A percentile compares a stretch with the other conserved stretches of the same genome.
phyloP scores from a whole-genome alignment of 2,329 filamentous ascomycete genomes.

The Calycina marina region DNA sequence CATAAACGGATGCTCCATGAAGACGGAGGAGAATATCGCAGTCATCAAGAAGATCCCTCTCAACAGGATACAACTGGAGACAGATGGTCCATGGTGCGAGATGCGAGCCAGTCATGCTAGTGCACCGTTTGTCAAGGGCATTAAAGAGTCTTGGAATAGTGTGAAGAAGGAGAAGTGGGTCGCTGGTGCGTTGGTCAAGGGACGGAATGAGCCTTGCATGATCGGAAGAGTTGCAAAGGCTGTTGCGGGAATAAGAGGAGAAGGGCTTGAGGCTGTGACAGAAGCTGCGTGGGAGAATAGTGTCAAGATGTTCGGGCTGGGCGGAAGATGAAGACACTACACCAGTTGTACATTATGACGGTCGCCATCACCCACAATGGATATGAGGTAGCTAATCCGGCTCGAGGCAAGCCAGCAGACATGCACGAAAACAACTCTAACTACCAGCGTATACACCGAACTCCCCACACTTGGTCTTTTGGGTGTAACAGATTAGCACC shows the following conservation, averaged over 20 bases:
- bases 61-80: conserved; percentile 80
- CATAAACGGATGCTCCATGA: conserved; percentile 94
- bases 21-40: conserved; percentile 78
- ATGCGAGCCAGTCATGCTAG: conserved; percentile 81
- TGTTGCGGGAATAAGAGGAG: conserved; percentile 71
- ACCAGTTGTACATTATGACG: not conserved
- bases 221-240: conserved; percentile 82
- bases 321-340: conserved; percentile 23
- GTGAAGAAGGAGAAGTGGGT: conserved; percentile 96
- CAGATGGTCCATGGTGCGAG: conserved; percentile 96
- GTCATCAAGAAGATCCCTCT: conserved; percentile 71
- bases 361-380: too few relatives aligned
- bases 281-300: conserved; percentile 81
- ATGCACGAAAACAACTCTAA: not conserved
- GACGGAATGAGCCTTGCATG: conserved; percentile 80
- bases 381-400: not conserved
- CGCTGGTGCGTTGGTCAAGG: conserved; percentile 80
- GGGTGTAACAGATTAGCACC: too few relatives aligned
- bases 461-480: not conserved
- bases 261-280: conserved; percentile 67
- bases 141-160: conserved; percentile 45
- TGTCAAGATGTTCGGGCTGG: conserved; percentile 62
- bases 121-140: conserved; percentile 16
- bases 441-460: not conserved
- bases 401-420: not conserved